Base-by-base conservation (phyloP, 164 flowering plant genomes). In the Amborella trichopoda region DNA sequence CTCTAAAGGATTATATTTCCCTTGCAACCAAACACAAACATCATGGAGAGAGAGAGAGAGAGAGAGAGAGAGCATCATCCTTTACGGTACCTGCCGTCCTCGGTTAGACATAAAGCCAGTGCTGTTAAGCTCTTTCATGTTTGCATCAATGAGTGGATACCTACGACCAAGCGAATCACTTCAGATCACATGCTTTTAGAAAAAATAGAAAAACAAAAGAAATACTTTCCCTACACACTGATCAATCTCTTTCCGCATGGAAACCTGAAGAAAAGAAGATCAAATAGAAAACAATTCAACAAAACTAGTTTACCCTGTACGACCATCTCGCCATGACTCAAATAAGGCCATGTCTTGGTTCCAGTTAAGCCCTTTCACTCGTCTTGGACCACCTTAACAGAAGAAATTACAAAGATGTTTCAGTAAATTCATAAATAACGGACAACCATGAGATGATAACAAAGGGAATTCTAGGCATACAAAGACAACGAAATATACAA, bases 41-140 rank as follows among this genome's bases (percentile, higher is more conserved):
- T n/a, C n/a, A n/a, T n/a, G n/a, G n/a, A n/a, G n/a, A n/a, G n/a
- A n/a, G n/a, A n/a, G n/a, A n/a, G n/a, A n/a, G n/a, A n/a, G n/a
- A n/a, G n/a, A n/a, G n/a, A n/a, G n/a, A n/a, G n/a, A n/a, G n/a
- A n/a, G n/a, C n/a, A n/a, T n/a, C n/a, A n/a, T n/a, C n/a, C n/a
- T n/a, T n/a, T n/a, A n/a, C n/a, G n/a, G n/a, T 68, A 85, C 95
- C 87, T 91, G 98, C 13, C 98, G 73, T 39, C 95, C 95, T 56
- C 98, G 72, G 55, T 90, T 90, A 52, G 98, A 90, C 95, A 90
- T 86, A 67, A 81, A 90, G 25, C 98, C 98, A 5, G 93, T 90
- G 22, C 76, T 22, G 2, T 70, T 66, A 11, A 90, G 59, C 67
- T 90, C 95, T 61, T 75, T 86, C 95, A 90, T 90, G 49, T 80